phyloP scores from a whole-genome alignment of 2,329 filamentous ascomycete genomes.

The Diplodia seriata region DNA sequence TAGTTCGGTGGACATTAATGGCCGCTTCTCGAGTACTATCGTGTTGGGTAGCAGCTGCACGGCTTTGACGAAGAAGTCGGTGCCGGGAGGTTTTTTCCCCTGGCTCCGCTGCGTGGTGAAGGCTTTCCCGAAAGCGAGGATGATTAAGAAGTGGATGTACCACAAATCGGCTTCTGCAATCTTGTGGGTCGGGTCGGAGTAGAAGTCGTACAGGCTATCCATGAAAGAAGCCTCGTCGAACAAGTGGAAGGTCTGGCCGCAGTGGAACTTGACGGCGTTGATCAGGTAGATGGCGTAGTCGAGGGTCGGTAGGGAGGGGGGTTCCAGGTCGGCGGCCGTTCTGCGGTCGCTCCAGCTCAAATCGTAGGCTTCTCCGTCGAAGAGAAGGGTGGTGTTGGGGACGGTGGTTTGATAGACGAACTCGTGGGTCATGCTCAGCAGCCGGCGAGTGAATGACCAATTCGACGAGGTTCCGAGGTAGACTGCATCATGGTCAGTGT shows the following conservation, averaged over 20 bases:
- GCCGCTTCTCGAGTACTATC: slow-evolving; percentile 43
- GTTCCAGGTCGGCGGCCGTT: slow-evolving; percentile 42
- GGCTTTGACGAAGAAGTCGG: slow-evolving; percentile 51
- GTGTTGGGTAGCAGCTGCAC: slow-evolving; percentile 41
- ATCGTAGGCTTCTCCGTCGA: slow-evolving; percentile 61
- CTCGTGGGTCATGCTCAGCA: slow-evolving; percentile 59
- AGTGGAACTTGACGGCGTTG: slow-evolving; percentile 64
- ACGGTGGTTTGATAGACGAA: slow-evolving; percentile 53
- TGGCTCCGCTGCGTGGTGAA: slow-evolving; percentile 52
- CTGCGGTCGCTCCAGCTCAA: slow-evolving; percentile 58
- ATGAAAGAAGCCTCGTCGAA: slow-evolving; percentile 63
- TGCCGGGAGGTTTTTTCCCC: slow-evolving; percentile 52
- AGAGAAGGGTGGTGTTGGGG: slow-evolving; percentile 55
- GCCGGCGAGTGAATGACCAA: slow-evolving; percentile 61
- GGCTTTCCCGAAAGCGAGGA: slow-evolving; percentile 64
- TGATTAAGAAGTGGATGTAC: slow-evolving; percentile 62
- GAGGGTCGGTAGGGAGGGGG: slow-evolving; percentile 55
- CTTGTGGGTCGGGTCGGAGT: slow-evolving; percentile 45
- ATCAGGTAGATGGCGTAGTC: slow-evolving; percentile 62
- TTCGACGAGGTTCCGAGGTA: slow-evolving; percentile 64
- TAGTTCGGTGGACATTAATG: slow-evolving; percentile 58
- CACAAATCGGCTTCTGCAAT: slow-evolving; percentile 49
- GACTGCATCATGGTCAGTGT: slow-evolving; percentile 43
- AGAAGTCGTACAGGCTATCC: slow-evolving; percentile 51
- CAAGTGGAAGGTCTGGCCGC: slow-evolving; percentile 61